phyloP scores from a whole-genome alignment of 2,329 filamentous ascomycete genomes.

The Rhynchosporium secalis region DNA sequence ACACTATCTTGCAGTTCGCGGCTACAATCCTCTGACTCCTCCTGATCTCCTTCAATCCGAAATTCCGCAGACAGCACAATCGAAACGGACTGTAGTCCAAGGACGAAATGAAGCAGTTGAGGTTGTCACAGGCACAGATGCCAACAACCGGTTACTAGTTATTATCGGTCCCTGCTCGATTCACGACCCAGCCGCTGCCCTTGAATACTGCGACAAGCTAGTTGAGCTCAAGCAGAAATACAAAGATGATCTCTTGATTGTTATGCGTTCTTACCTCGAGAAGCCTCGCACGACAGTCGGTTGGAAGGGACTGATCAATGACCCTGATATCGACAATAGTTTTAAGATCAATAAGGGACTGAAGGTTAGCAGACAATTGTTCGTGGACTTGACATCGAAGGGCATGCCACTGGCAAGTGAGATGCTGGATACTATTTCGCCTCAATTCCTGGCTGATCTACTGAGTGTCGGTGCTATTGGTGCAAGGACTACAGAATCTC shows the following conservation, averaged over 20 bases:
- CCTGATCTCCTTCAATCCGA: constrained; percentile 95
- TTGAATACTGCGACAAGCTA: constrained; percentile 89
- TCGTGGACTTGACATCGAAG: constrained; percentile 84
- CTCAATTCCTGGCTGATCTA: constrained; percentile 92
- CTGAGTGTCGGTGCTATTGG: constrained; percentile 91
- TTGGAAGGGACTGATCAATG: constrained; percentile 99
- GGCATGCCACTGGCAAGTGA: constrained; percentile 97
- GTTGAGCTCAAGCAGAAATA: constrained; percentile 83
- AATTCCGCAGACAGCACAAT: constrained; percentile 58
- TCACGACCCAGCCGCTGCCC: constrained; percentile 86
- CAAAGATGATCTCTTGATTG: constrained; percentile 83
- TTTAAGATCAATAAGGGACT: constrained; percentile 99
- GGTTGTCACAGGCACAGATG: constrained; percentile 66
- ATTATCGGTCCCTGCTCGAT: constrained; percentile 96
- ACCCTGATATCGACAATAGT: constrained; percentile 96
- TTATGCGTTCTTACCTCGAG: constrained; percentile 98
- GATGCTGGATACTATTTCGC: constrained; percentile 97
- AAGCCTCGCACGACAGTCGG: constrained; percentile 97
- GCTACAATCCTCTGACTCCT: constrained; percentile 90
- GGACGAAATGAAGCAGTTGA: constrained; percentile 65
- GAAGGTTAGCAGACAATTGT: constrained; percentile 81
- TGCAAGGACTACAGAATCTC: constrained; percentile 93
- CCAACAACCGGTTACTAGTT: constrained; percentile 63
- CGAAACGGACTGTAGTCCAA: constrained; percentile 55
- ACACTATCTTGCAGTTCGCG: constrained; percentile 59